Evolutionary conservation across 208 protist genomes (phyloP).

Genomic region (Acanthamoeba rhysodes): DNA sequence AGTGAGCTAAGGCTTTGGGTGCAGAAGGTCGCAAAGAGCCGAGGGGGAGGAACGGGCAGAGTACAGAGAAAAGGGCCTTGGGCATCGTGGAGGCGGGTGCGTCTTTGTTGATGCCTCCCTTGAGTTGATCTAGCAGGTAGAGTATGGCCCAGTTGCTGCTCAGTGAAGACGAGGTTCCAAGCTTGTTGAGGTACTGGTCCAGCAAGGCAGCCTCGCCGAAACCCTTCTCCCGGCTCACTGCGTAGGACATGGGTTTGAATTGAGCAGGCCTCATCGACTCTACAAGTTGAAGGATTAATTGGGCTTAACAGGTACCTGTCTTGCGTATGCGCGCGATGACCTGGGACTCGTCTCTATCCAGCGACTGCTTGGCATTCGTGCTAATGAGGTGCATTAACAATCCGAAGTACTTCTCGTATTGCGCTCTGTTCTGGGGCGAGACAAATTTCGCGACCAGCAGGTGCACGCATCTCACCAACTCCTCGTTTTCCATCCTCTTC

Average conservation of each 20-base stretch:
- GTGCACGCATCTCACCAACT: constrained; percentile 8
- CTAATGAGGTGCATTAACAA: constrained; percentile 60
- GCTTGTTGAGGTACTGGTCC: constrained; percentile 54
- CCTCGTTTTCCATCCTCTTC: constrained; percentile 36
- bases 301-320: not conserved
- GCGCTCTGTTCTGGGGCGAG: not conserved
- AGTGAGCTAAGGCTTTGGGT: too few species aligned
- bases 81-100: not conserved
- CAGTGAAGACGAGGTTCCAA: not conserved
- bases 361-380: constrained; percentile 44
- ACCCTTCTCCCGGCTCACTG: constrained; percentile 43
- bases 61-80: not conserved
- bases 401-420: constrained; percentile 17
- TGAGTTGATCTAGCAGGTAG: constrained; percentile 56
- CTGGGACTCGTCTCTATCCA: constrained; percentile 33
- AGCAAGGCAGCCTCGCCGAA: constrained; percentile 12
- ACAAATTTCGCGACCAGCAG: constrained; percentile 31
- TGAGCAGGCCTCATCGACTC: not conserved
- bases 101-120: constrained; percentile 29
- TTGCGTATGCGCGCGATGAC: constrained; percentile 5
- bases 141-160: constrained; percentile 42
- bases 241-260: not conserved
- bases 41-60: not conserved
- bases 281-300: not conserved
- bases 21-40: not conserved